phyloP scores from a whole-genome alignment of 2,329 filamentous ascomycete genomes.

The Cytospora mali region DNA sequence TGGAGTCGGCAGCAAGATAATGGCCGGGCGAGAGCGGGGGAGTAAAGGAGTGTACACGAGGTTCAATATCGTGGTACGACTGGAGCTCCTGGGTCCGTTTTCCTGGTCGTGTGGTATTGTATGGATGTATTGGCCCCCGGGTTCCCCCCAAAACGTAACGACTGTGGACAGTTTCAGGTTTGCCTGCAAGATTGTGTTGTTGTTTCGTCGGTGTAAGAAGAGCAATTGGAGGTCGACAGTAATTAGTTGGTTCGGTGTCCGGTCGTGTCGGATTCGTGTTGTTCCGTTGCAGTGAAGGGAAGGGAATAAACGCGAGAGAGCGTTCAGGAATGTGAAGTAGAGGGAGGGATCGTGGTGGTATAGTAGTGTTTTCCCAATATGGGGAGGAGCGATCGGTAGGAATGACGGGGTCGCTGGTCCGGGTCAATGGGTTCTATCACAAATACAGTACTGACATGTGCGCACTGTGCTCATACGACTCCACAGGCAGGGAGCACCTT shows the following conservation, averaged over 20 bases:
- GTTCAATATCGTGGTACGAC: neutral
- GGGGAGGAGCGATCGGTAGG: neutral
- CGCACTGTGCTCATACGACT: neutral
- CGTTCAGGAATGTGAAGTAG: neutral
- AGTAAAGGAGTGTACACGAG: neutral
- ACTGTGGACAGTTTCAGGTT: neutral
- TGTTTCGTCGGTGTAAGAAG: neutral
- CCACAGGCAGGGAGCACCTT: neutral
- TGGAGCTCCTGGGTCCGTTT: neutral
- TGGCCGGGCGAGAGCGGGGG: neutral
- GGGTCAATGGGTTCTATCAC: neutral
- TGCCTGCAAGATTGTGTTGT: neutral
- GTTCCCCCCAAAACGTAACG: neutral
- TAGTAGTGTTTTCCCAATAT: constrained; percentile 1
- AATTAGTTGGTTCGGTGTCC: neutral
- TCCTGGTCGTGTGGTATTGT: neutral
- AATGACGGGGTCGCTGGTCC: neutral
- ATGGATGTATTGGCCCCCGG: too few relatives aligned
- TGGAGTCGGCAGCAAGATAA: neutral
- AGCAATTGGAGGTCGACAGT: neutral
- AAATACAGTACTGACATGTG: neutral
- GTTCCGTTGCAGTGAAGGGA: neutral
- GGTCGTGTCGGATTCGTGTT: neutral
- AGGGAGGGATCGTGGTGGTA: constrained; percentile 2
- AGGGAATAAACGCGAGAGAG: neutral